Evolutionary conservation across 148 eudicot genomes (phyloP).

Genomic region (Talinum fruticosum): DNA sequence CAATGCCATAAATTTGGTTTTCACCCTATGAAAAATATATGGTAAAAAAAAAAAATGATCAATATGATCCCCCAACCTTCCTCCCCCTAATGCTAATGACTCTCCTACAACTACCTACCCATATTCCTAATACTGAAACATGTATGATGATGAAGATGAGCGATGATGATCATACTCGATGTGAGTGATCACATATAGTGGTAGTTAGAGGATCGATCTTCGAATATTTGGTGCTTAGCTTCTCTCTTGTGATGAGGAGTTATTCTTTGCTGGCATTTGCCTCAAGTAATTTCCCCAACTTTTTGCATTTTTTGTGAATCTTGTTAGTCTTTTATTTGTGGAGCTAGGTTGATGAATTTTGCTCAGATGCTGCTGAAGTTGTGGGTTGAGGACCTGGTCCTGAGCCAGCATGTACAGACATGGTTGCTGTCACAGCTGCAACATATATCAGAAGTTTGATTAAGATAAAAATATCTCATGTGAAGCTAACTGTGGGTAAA

Average conservation of each 20-base stretch:
- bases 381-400: slow-evolving; percentile 32
- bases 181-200: slow-evolving; percentile 3
- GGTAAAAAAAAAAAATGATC: slow-evolving; percentile 11
- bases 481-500: background rate
- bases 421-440: slow-evolving; percentile 29
- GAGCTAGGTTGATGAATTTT: slow-evolving; percentile 34
- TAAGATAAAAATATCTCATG: background rate
- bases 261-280: background rate
- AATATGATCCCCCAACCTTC: slow-evolving; percentile 13
- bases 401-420: slow-evolving; percentile 19
- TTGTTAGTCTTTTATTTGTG: slow-evolving; percentile 26
- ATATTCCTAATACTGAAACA: slow-evolving; percentile 18
- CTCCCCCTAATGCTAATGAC: slow-evolving; percentile 25
- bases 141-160: slow-evolving; percentile 16
- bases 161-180: background rate
- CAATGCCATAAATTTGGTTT: slow-evolving; percentile 39
- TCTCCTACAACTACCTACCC: slow-evolving; percentile 28
- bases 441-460: background rate
- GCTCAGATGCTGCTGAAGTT: slow-evolving; percentile 33
- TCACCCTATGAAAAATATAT: slow-evolving; percentile 30
- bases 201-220: slow-evolving; percentile 19
- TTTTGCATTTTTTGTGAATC: slow-evolving; percentile 6
- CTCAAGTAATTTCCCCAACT: slow-evolving; percentile 4
- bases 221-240: slow-evolving; percentile 14
- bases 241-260: background rate